Evolutionary conservation across 768 basidiomycete species (phyloP).

Genomic region (Rhodosporidiobolus sp.): DNA sequence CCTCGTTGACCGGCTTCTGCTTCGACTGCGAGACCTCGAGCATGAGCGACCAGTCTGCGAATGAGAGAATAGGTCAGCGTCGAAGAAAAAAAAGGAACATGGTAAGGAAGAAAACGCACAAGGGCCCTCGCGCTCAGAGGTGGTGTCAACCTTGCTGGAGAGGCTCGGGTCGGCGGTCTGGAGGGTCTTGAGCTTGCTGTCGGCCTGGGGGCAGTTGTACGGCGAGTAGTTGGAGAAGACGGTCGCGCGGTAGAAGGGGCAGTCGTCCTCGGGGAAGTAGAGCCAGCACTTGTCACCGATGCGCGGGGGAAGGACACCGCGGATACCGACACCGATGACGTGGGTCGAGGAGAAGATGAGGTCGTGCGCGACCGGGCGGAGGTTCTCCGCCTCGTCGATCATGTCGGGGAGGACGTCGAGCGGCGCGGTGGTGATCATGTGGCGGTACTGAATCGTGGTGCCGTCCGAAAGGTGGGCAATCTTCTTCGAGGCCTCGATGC

Average conservation of each 20-base stretch:
- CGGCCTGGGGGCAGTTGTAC: slow-evolving; percentile 46
- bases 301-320: slow-evolving; percentile 48
- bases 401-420: slow-evolving; percentile 47
- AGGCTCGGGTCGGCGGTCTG: slow-evolving; percentile 48
- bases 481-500: slow-evolving; percentile 46
- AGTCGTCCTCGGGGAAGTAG: slow-evolving; percentile 50
- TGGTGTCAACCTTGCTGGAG: slow-evolving; percentile 40
- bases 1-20: slow-evolving; percentile 49
- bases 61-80: background rate
- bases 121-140: slow-evolving; percentile 44
- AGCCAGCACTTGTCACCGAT: slow-evolving; percentile 51
- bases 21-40: slow-evolving; percentile 51
- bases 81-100: too few relatives aligned
- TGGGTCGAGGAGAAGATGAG: slow-evolving; percentile 50
- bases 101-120: slow-evolving; percentile 20
- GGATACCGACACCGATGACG: slow-evolving; percentile 50
- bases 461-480: slow-evolving; percentile 47
- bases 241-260: slow-evolving; percentile 52
- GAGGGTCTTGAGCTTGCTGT: slow-evolving; percentile 47
- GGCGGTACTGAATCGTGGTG: slow-evolving; percentile 46
- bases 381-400: slow-evolving; percentile 44
- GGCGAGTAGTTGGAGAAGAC: slow-evolving; percentile 53
- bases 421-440: slow-evolving; percentile 49
- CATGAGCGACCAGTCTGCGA: slow-evolving; percentile 50
- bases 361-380: slow-evolving; percentile 39